phyloP scores from a whole-genome alignment of 768 basidiomycete species.

The Rhizopogon vinicolor region DNA sequence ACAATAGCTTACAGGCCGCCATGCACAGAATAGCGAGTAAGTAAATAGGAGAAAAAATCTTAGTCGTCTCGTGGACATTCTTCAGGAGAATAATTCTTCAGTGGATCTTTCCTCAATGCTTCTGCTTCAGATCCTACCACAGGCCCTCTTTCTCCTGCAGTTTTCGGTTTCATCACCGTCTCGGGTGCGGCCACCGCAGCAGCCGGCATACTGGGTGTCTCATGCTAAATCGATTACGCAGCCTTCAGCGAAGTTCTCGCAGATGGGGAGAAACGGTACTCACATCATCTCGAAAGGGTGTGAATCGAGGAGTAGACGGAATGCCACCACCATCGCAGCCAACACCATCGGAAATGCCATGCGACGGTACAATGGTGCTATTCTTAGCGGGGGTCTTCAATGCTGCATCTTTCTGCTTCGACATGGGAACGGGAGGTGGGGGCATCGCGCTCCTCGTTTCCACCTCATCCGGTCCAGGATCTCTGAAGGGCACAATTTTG shows the following conservation, averaged over 20 bases:
- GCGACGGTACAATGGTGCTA: constrained; percentile 33
- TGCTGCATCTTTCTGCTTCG: constrained; percentile 22
- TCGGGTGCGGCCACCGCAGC: constrained; percentile 36
- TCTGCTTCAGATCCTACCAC: constrained; percentile 62
- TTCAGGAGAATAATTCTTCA: constrained; percentile 64
- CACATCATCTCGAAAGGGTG: constrained; percentile 73
- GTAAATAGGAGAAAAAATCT: neutral
- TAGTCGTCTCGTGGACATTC: constrained; percentile 21
- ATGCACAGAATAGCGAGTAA: neutral
- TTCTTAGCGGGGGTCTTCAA: constrained; percentile 32
- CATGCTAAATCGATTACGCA: constrained; percentile 12
- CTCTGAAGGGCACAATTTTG: constrained; percentile 62
- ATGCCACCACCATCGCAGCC: constrained; percentile 13
- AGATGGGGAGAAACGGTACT: constrained; percentile 10
- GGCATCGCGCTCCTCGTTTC: constrained; percentile 20
- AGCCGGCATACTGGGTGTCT: constrained; percentile 19
- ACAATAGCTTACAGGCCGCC: neutral
- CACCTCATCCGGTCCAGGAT: constrained; percentile 45
- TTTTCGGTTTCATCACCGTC: constrained; percentile 67
- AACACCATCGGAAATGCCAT: constrained; percentile 24
- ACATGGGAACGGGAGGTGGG: constrained; percentile 32
- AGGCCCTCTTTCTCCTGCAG: constrained; percentile 37
- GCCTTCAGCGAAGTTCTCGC: neutral
- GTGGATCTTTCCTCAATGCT: constrained; percentile 70
- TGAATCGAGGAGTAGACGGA: constrained; percentile 55